Evolutionary conservation across 441 rosid genomes (phyloP), one percentile per base, ranked within the genome.

Genomic region (Arabidopsis lyrata): DNA sequence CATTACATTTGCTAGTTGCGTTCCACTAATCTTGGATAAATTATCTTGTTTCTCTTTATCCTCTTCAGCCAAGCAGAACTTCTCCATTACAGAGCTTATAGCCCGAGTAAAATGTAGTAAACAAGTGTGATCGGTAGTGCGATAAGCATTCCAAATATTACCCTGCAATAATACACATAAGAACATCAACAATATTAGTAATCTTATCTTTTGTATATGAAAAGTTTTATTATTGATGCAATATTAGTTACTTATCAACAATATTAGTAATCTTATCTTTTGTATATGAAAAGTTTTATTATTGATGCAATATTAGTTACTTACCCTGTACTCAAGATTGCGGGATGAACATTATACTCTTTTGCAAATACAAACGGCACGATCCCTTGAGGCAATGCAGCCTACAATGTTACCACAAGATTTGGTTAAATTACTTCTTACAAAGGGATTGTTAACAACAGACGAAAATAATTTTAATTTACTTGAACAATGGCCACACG

Each of bases 401-500:
- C 92, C 89, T 87, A 50, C 20, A 47, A 15, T 2, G 12, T 5
- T 20, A 66, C 66, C 52, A 57, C 42, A 58, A 48, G 10, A 35
- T 31, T 39, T 35, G 27, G 2, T 39, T 20, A 20, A 54, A 13
- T 42, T 41, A 11, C 15, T 56, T 47, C 20, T 5, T 18, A 24
- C 47, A 45, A 34, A 13, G 20, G 57, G 18, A 35, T 44, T 47
- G 13, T 49, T 58, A 65, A 66, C 29, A 56, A 38, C 8, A 18
- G 53, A 1, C 1, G 1, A n/a, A 36, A 15, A 45, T 11, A 53
- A 8, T 22, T 22, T n/a, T 7, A 22, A 24, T 34, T 55, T 70
- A 88, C 98, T 88, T 94, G 98, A 29, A 94, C 97, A 5, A 94
- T 91, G 64, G 97, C 95, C 5, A 91, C 85, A 45, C 83, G 97